A percentile compares a stretch with the other conserved stretches of the same genome.
Evolutionary conservation across 768 basidiomycete species (phyloP).

Genomic region (Lyophyllum decastes): DNA sequence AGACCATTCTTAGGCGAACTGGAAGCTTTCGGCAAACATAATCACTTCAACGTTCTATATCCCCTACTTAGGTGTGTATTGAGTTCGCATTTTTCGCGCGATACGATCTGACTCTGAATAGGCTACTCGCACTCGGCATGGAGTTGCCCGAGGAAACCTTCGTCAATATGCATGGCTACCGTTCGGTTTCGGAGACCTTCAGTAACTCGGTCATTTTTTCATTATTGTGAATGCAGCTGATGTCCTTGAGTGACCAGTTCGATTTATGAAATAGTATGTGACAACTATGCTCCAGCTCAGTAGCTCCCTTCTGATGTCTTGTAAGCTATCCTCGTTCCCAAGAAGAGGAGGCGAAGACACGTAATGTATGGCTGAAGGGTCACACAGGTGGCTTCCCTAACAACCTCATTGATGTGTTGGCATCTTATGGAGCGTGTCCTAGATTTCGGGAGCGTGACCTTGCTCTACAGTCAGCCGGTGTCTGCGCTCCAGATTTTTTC

Average conservation of each 20-base stretch:
- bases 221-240: not conserved
- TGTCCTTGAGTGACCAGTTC: not conserved
- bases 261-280: not conserved
- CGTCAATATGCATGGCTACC: constrained; percentile 37
- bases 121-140: constrained; percentile 40
- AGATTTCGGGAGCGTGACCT: constrained; percentile 28
- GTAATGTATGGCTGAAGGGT: constrained; percentile 51
- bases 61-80: constrained; percentile 37
- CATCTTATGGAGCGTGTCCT: not conserved
- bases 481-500: constrained; percentile 48
- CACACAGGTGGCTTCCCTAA: constrained; percentile 37
- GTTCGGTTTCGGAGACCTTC: constrained; percentile 35
- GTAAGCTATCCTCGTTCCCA: constrained; percentile 40
- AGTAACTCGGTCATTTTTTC: constrained; percentile 19
- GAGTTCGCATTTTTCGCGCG: not conserved
- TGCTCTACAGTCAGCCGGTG: constrained; percentile 53
- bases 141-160: constrained; percentile 46
- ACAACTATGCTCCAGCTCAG: too few relatives aligned
- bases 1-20: constrained; percentile 33
- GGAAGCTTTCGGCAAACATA: constrained; percentile 29
- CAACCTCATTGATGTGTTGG: not conserved
- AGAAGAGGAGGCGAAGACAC: constrained; percentile 41
- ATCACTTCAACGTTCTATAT: constrained; percentile 33
- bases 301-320: too few relatives aligned
- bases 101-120: not conserved